Evolutionary conservation across 1,139 yeast genomes (phyloP).

Genomic region (Spathaspora sp.): DNA sequence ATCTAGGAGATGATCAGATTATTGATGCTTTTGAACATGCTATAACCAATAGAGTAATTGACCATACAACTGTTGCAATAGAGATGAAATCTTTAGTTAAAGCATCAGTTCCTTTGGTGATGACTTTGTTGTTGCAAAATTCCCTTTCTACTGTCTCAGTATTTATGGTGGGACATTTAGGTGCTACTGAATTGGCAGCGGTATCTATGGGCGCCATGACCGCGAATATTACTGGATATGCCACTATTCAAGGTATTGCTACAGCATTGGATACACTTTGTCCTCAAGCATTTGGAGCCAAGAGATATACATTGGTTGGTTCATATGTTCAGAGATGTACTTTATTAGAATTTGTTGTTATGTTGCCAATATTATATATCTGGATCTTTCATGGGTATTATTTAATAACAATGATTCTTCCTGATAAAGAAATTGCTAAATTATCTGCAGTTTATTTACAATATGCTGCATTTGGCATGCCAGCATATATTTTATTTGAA

Average conservation of each 20-base stretch:
- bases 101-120: conserved; percentile 52
- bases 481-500: conserved; percentile 69
- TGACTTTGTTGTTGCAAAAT: conserved; percentile 55
- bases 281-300: conserved; percentile 63
- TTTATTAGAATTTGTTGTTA: conserved; percentile 47
- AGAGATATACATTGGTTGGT: conserved; percentile 52
- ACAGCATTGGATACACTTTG: conserved; percentile 58
- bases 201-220: conserved; percentile 64
- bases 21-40: conserved; percentile 40
- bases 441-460: conserved; percentile 53
- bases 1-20: conserved; percentile 27
- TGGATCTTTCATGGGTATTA: conserved; percentile 51
- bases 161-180: conserved; percentile 58
- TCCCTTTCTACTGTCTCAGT: conserved; percentile 59
- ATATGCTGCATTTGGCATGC: conserved; percentile 53
- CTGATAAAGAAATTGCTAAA: conserved; percentile 50
- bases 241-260: conserved; percentile 58
- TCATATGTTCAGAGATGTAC: conserved; percentile 54
- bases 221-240: conserved; percentile 58
- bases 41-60: conserved; percentile 25
- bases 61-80: conserved; percentile 23
- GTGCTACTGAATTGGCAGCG: conserved; percentile 59
- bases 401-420: conserved; percentile 36
- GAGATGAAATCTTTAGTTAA: conserved; percentile 43
- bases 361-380: conserved; percentile 47